Base-by-base conservation (phyloP, 2,329 filamentous ascomycete species). In the Colletotrichum costaricense region DNA sequence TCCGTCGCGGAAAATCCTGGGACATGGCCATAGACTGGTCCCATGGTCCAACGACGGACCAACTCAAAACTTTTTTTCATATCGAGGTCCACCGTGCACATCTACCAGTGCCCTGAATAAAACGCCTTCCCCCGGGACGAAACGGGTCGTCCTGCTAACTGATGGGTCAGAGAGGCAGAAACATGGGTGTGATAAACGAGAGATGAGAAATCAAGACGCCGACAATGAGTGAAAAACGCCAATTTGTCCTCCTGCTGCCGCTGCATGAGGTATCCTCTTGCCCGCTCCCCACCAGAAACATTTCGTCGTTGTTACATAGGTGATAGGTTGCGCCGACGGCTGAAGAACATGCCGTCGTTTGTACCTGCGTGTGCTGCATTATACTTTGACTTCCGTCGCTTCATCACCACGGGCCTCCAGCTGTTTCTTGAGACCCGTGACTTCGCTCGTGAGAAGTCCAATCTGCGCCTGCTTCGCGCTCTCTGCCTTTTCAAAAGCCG, bases 401-500 rank as follows among this genome's bases (percentile, higher is more conserved):
- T 73, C 74, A 30, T 33, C 67, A 26, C 74, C 75, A 19, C 67
- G 75, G 26, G 78, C 71, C 49, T 81, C 80, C 38, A 79, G 64
- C 69, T 83, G 81, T 67, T 76, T 77, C 58, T 80, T 79, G 28
- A 84, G 75, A 46, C 76, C 74, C 8, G 78, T 79, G 35, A 86
- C 77, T 60, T 83, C 80, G 66, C 77, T 81, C 28, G 79, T 81
- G 55, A 86, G 80, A 19, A 79, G 77, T 1, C 77, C 67, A 14
- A 85, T 82, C 71, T 82, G 82, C 2, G 80, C 79, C 58, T 85
- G 82, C 67, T 81, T 82, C 28, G 77, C 78, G 38, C 79, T 80
- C 70, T 85, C 85, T 62, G 78, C 75, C 26, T 81, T 79, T 75
- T 87, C 86, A 78, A 88, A 82, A 5, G 77, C 77, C 52, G 75